Base-by-base conservation (phyloP, 495 filamentous ascomycete genomes). In the Sabuloglossum arenarium region DNA sequence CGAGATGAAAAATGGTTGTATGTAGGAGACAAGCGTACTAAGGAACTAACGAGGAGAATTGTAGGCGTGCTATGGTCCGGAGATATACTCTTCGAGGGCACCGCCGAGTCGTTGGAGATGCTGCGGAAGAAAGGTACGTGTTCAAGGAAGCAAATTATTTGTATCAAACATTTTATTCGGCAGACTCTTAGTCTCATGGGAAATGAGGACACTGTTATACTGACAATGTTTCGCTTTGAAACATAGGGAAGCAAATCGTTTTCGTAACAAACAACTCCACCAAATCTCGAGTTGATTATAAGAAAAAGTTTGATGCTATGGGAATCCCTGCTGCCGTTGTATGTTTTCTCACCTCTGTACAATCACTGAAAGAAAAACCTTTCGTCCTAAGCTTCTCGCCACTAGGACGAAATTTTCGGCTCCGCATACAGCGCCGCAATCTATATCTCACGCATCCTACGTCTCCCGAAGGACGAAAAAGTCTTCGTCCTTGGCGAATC, bases 201-300 rank as follows among this genome's bases (percentile, higher is more conserved):
- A 31, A 0, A 45, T 3, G 12, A 42, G 27, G 47, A 8, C 10
- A 5, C 29, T 29, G 30, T 24, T 29, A 6, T 30, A 19, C 24
- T 27, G 2, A 51, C 47, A 16, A 27, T 32, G 24, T n/a, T 9
- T 43, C 16, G 14, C 24, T 50, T 21, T 49, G 12, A 4, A 39
- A 11, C 23, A 55, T 43, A 91, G 88, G 86, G 55, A 99, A 99
- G 67, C 85, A 81, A 68, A 72, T 91, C 19, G 80, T 99, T 58
- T 99, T 99, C 65, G 91, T 99, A 47, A 97, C 91, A 3, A 99
- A 99, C 68, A 99, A 99, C 75, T 93, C 86, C 66, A 97, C 91
- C 28, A 97, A 97, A 66, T 94, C 90, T 19, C 85, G 91, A 19
- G 74, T 78, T 25, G 86, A 93, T 62, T 97, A 97, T 68, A 80